phyloP scores from a whole-genome alignment of 371 early-diverging fungal genomes.

The Mucor saturninus region DNA sequence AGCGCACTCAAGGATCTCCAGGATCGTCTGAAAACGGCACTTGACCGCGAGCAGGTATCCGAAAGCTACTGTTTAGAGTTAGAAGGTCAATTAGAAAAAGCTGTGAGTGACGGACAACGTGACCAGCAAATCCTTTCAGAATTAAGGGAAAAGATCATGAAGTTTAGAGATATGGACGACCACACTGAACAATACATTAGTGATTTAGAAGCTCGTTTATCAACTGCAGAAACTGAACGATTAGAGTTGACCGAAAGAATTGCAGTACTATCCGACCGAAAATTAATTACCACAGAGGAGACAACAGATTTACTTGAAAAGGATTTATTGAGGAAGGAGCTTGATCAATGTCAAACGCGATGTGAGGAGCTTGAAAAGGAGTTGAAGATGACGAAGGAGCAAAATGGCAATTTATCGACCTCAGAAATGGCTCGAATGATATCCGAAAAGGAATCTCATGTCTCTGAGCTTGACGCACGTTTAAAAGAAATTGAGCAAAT shows the following conservation, averaged over 20 bases:
- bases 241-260: slow-evolving; percentile 17
- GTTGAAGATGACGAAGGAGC: not conserved
- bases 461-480: slow-evolving; percentile 19
- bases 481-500: slow-evolving; percentile 35
- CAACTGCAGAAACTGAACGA: slow-evolving; percentile 18
- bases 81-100: slow-evolving; percentile 13
- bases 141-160: slow-evolving; percentile 41
- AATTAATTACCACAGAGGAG: not conserved
- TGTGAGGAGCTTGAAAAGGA: slow-evolving; percentile 1
- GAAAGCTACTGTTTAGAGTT: slow-evolving; percentile 26
- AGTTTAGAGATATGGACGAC: slow-evolving; percentile 47
- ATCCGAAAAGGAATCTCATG: slow-evolving; percentile 16
- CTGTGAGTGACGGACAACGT: slow-evolving; percentile 10
- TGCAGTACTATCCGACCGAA: not conserved
- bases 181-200: slow-evolving; percentile 55
- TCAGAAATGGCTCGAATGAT: not conserved
- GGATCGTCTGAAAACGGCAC: slow-evolving; percentile 23
- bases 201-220: slow-evolving; percentile 44
- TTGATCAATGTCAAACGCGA: not conserved
- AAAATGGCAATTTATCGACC: not conserved
- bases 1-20: slow-evolving; percentile 30
- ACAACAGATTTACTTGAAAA: not conserved
- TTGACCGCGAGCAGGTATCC: slow-evolving; percentile 32
- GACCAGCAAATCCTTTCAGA: slow-evolving; percentile 41
- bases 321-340: not conserved